Base-by-base conservation (phyloP, 2,329 filamentous ascomycete genomes). In the Nannizzia gypsea region DNA sequence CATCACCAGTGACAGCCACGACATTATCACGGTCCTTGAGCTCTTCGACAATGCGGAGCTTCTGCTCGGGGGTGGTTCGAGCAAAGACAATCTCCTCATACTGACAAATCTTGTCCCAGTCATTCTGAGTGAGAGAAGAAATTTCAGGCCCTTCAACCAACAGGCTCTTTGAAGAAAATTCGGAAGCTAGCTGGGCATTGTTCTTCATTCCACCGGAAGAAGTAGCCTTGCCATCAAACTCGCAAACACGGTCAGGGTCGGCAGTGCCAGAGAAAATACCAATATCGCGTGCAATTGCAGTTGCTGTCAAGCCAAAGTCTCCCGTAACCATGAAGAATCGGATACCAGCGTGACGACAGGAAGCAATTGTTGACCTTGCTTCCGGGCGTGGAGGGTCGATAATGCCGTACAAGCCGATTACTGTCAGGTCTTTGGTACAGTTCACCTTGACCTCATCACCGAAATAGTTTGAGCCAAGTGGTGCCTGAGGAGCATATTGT, bases 31-130 rank as follows among this genome's bases (percentile, higher is more conserved):
- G 76, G 0, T 77, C 72, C 68, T 89, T 87, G 62, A 90, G 85
- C 69, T 88, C 86, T 34, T 82, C 81, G n/a, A 91, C 87, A 62
- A 90, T 90, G 31, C 86, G 83, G 5, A 90, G 80, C 69, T 91
- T 91, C 68, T 90, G 87, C 67, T 90, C 87, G 0, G 87, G 87
- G 0, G 87, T 90, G 0, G 87, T 90, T 11, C 86, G 79, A 0
- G 87, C 84, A 68, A 90, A 90, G 9, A 90, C 85, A 42, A 90
- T 85, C 67, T 90, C 87, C 26, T 83, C 78, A 64, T 90, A 90
- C 11, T 74, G 67, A 31, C 79, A 78, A 1, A 91, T 76, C 34
- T 78, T 76, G 60, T 84, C 79, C 87, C 88, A 91, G 69, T 90
- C 86, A 40, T 80, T 67, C 8, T 86, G 81, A 60, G 82, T 86